Evolutionary conservation across 345 rosid species (phyloP).

Genomic region (Balakata baccata): DNA sequence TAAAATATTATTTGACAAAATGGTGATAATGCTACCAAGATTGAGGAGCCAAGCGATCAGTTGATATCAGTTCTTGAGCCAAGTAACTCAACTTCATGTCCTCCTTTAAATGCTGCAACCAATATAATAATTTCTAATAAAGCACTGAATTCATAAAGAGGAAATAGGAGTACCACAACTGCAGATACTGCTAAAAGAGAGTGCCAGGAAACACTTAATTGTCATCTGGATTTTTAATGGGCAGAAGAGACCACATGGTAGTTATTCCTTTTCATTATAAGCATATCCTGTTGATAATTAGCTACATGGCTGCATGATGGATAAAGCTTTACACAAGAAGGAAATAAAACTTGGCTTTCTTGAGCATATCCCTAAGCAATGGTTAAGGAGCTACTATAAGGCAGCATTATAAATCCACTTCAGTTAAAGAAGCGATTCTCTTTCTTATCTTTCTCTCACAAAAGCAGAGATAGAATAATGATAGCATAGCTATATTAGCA

Average conservation of each 20-base stretch:
- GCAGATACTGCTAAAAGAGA: not conserved
- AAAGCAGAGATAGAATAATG: not conserved
- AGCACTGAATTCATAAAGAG: not conserved
- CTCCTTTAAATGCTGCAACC: constrained; percentile 91
- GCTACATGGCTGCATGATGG: not conserved
- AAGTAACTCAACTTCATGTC: constrained; percentile 96
- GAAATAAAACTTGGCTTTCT: no score
- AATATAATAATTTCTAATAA: constrained; percentile 9
- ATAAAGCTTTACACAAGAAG: no score
- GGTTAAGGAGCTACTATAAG: not conserved
- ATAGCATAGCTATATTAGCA: not conserved
- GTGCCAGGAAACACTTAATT: not conserved
- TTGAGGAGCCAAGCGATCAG: constrained; percentile 95
- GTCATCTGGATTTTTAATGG: not conserved
- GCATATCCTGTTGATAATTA: not conserved
- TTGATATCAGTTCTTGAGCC: constrained; percentile 84
- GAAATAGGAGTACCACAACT: not conserved
- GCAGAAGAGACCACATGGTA: not conserved
- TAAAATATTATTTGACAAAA: constrained; percentile 3
- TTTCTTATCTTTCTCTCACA: not conserved
- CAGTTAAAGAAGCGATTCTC: not conserved
- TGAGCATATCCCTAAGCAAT: no score
- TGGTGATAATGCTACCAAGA: constrained; percentile 58
- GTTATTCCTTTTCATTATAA: not conserved
- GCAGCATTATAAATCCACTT: not conserved